Evolutionary conservation across 2,329 filamentous ascomycete species (phyloP), one percentile per base, ranked within the genome.

Genomic region (Diaporthe sp.): DNA sequence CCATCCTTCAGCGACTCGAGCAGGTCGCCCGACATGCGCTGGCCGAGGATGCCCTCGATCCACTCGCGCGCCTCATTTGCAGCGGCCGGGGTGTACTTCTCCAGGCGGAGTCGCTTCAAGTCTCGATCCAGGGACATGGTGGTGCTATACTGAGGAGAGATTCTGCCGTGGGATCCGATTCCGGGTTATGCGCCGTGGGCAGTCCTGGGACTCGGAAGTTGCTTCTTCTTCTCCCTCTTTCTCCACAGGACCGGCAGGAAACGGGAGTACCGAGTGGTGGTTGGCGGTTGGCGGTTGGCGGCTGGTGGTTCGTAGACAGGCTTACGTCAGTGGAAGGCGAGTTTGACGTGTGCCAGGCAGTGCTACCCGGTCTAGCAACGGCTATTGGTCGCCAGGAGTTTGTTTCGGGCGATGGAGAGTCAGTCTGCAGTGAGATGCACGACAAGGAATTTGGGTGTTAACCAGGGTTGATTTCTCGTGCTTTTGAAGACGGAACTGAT

Each of bases 101-200:
- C 94, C 80, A 98, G 88, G 84, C 97, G 96, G 89, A 98, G 85
- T 83, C 92, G 95, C 88, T 94, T 94, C 91, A 99, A 89, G 87
- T 99, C 97, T 84, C 96, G 96, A 85, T 98, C 97, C 75, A 99
- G 88, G 77, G 96, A 96, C 96, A 98, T 98, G 76, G 71, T 81
- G 77, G 30, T 53, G 44, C n/a, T n/a, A 37, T 37, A 15, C 8
- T 19, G 35, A 30, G 51, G 44, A 27, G 51, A 44, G 17, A 17
- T 30, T 63, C 25, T 63, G 50, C 44, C 35, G 37, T 51, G 44
- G 22, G 30, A 39, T 35, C 30, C 53, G 47, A 39, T 70, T 42
- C 47, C 50, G 22, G 32, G 59, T 71, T 71, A 22, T 30, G 61
- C 44, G 47, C 47, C 22, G 44, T 27, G 63, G 63, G 63, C 63